Conservation (phyloP, 495 filamentous ascomycete genomes). For the Trichoderma orchidacearum region DNA sequence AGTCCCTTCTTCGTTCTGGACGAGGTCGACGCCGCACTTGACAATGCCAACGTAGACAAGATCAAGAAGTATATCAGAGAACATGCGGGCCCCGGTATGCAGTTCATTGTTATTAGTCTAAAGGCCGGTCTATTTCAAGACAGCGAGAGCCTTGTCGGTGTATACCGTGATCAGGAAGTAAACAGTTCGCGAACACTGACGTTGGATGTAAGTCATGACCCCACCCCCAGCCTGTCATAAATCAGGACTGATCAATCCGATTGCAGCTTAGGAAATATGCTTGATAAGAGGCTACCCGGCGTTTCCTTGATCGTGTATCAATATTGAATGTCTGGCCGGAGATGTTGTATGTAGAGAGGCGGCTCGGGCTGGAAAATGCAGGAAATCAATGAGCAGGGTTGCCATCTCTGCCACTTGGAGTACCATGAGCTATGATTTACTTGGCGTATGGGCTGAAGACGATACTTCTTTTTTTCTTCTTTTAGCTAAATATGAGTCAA, state of each 20-base stretch:
- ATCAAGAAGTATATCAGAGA: slow-evolving; percentile 91
- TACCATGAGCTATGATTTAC: neutral
- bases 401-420: neutral
- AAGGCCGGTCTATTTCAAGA: slow-evolving; percentile 91
- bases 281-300: neutral
- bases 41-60: slow-evolving; percentile 90
- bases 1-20: slow-evolving; percentile 96
- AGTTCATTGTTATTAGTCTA: slow-evolving; percentile 95
- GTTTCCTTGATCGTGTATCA: neutral
- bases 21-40: slow-evolving; percentile 93
- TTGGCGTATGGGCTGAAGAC: neutral
- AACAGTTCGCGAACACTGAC: slow-evolving; percentile 84
- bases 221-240: neutral
- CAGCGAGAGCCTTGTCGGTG: slow-evolving; percentile 85
- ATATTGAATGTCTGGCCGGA: neutral
- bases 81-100: slow-evolving; percentile 92
- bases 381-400: neutral
- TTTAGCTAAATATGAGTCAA: too few relatives aligned
- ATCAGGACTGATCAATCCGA: neutral
- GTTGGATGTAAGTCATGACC: slow-evolving; percentile 66
- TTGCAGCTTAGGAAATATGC: slow-evolving; percentile 21
- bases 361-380: neutral
- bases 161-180: slow-evolving; percentile 85
- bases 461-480: neutral
- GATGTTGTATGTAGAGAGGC: neutral